phyloP scores from a whole-genome alignment of 1,284 basidiomycete species.

The Papiliotrema terrestris region DNA sequence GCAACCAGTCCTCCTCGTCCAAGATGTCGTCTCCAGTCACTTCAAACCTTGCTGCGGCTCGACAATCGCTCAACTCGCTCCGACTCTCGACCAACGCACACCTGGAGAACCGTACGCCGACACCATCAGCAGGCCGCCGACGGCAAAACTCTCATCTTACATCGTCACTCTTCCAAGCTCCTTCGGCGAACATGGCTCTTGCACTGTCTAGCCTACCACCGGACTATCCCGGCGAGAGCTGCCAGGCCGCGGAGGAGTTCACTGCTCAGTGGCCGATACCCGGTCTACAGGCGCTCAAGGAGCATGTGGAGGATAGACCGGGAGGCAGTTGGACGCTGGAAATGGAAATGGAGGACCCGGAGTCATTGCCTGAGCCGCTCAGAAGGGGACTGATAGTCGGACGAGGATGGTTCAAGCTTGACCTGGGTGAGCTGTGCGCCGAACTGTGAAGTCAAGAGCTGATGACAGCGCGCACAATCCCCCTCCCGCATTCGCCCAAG shows the following conservation, averaged over 20 bases:
- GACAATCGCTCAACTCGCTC: neutral
- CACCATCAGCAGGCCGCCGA: conserved; percentile 12
- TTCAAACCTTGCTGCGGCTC: neutral
- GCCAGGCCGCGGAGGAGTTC: neutral
- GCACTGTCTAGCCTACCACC: neutral
- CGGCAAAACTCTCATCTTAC: conserved; percentile 9
- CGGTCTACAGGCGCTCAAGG: conserved; percentile 11
- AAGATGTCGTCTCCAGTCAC: neutral
- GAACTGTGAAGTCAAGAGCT: too few species aligned
- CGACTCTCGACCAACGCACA: neutral
- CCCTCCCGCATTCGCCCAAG: conserved; percentile 9
- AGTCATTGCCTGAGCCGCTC: conserved; percentile 59
- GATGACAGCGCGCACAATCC: conserved; percentile 14
- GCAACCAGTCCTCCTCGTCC: neutral
- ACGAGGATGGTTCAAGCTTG: conserved; percentile 66
- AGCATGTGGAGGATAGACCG: conserved; percentile 17
- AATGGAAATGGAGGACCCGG: conserved; percentile 17
- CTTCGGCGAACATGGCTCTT: neutral
- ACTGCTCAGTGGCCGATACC: conserved; percentile 22
- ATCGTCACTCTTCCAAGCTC: conserved; percentile 10
- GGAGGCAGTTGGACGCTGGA: conserved; percentile 8
- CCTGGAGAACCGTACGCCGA: conserved; percentile 1
- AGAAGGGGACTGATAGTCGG: conserved; percentile 64
- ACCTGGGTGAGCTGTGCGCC: conserved; percentile 25
- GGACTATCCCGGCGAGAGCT: conserved; percentile 10